phyloP scores from a whole-genome alignment of 1,284 basidiomycete genomes.

The Taiwanofungus camphoratus region DNA sequence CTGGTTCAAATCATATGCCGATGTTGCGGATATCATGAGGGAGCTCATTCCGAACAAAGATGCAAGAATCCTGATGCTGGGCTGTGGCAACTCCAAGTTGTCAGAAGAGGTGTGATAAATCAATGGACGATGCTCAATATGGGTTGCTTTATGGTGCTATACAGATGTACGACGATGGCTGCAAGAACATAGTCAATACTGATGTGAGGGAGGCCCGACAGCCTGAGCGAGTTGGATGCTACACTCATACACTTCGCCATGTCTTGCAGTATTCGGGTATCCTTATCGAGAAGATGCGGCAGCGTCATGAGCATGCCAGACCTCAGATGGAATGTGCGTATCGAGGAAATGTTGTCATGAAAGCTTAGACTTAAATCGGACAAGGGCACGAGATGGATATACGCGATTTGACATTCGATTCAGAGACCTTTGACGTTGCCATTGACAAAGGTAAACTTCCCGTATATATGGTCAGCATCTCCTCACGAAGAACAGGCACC shows the following conservation, averaged over 20 bases:
- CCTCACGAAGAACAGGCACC: conserved; percentile 45
- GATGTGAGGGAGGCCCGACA: conserved; percentile 50
- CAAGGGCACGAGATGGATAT: conserved; percentile 91
- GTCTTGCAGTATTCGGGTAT: conserved; percentile 74
- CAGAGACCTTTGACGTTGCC: conserved; percentile 73
- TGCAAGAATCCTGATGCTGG: conserved; percentile 78
- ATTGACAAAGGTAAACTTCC: conserved; percentile 74
- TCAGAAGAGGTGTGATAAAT: conserved; percentile 57
- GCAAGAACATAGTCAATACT: conserved; percentile 77
- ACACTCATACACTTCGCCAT: not conserved
- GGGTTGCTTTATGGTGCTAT: not conserved
- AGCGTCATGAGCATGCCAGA: conserved; percentile 45
- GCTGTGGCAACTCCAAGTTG: conserved; percentile 85
- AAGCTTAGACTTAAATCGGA: not conserved
- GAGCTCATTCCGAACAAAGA: conserved; percentile 60
- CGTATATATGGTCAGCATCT: not conserved
- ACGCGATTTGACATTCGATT: conserved; percentile 62
- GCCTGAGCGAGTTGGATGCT: not conserved
- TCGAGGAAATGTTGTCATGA: not conserved
- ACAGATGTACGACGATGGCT: conserved; percentile 90
- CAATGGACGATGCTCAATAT: conserved; percentile 5
- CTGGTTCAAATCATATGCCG: conserved; percentile 79
- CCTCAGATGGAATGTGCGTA: conserved; percentile 76
- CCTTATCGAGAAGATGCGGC: conserved; percentile 78
- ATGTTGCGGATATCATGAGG: conserved; percentile 55